phyloP scores from a whole-genome alignment of 73 alveolate genomes.

The Stentor roeselii region DNA sequence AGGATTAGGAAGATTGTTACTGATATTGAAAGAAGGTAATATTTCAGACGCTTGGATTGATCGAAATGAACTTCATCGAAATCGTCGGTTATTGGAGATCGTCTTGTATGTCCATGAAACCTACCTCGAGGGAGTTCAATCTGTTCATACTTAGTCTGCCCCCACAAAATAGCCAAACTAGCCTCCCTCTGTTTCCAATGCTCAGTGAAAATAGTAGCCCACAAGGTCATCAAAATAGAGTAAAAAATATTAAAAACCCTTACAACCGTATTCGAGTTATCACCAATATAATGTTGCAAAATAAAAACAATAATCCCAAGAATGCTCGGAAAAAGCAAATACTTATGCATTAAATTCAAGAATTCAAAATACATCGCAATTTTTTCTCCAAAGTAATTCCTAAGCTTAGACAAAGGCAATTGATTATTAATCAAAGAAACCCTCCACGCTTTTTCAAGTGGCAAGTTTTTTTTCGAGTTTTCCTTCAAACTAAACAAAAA shows the following conservation, averaged over 20 bases:
- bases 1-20: conserved; percentile 40
- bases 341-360: conserved; percentile 30
- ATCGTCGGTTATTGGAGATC: conserved; percentile 52
- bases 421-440: background rate
- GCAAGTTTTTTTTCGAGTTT: too few relatives aligned
- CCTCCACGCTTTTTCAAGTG: too few relatives aligned
- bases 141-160: conserved; percentile 55
- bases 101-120: conserved; percentile 41
- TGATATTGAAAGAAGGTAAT: conserved; percentile 26
- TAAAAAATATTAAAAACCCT: conserved; percentile 26
- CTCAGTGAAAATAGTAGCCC: conserved; percentile 57
- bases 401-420: conserved; percentile 18
- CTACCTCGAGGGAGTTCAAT: conserved; percentile 54
- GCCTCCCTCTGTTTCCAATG: conserved; percentile 54
- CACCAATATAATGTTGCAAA: conserved; percentile 25
- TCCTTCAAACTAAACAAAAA: too few relatives aligned
- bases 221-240: conserved; percentile 35
- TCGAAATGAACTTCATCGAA: conserved; percentile 40
- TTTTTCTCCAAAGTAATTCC: conserved; percentile 55
- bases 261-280: conserved; percentile 5
- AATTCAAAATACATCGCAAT: conserved; percentile 42
- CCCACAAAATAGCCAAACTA: conserved; percentile 49
- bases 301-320: conserved; percentile 28
- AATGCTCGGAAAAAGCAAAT: background rate
- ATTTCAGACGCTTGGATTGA: conserved; percentile 25